Evolutionary conservation across 1,139 yeast genomes (phyloP).

Genomic region (Zygosaccharomyces pseudobailii): DNA sequence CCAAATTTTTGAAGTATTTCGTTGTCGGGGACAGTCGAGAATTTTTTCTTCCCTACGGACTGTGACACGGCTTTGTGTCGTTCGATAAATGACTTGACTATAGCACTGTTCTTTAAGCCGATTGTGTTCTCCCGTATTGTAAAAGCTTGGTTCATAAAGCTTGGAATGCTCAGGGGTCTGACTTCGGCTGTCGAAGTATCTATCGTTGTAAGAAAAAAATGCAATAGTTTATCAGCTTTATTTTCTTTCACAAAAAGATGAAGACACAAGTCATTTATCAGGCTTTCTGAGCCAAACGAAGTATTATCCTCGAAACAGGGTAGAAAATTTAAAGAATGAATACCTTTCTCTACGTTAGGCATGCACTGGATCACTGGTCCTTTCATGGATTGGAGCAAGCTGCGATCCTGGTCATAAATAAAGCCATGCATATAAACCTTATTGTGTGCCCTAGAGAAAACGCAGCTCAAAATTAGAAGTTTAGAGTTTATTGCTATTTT

Average conservation of each 20-base stretch:
- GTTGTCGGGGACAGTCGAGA: slow-evolving; percentile 7
- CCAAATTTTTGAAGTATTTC: slow-evolving; percentile 26
- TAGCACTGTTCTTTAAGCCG: background rate
- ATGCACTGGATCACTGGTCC: slow-evolving; percentile 19
- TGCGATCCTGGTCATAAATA: slow-evolving; percentile 9
- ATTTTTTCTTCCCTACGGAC: background rate
- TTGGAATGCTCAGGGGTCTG: background rate
- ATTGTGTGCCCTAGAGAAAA: slow-evolving; percentile 23
- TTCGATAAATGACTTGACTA: background rate
- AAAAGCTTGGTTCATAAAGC: background rate
- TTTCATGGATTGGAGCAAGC: slow-evolving; percentile 17
- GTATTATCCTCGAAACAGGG: background rate
- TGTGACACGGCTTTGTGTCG: background rate
- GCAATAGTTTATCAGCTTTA: slow-evolving; percentile 3
- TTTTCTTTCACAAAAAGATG: slow-evolving; percentile 6
- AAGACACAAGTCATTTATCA: slow-evolving; percentile 1
- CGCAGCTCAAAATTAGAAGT: slow-evolving; percentile 15
- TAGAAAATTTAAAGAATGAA: slow-evolving; percentile 2
- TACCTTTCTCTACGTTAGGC: slow-evolving; percentile 7
- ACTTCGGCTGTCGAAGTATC: background rate
- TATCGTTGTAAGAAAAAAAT: slow-evolving; percentile 4
- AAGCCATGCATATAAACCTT: slow-evolving; percentile 23
- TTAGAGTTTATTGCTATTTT: slow-evolving; percentile 6
- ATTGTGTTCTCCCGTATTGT: background rate
- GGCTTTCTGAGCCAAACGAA: background rate